Percentiles rank a stretch among this genome's conserved stretches.
Evolutionary conservation across 23 red algal species (phyloP).

Genomic region (Gracilaria domingensis): DNA sequence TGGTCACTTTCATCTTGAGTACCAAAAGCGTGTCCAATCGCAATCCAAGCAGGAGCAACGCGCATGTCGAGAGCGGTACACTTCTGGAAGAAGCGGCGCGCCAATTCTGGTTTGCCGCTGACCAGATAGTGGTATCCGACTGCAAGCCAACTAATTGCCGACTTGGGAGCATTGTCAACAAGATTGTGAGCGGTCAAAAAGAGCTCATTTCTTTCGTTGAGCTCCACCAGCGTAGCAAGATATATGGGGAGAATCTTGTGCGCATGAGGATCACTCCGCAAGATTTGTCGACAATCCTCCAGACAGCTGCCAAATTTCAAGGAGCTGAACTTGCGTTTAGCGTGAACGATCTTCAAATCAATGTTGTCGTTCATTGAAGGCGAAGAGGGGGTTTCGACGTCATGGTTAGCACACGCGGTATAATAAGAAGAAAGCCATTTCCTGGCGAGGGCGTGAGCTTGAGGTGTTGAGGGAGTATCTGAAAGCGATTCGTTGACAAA

Average conservation of each 20-base stretch:
- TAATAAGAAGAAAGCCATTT: conserved; percentile 62
- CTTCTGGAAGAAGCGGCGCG: conserved; percentile 87
- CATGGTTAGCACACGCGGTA: conserved; percentile 23
- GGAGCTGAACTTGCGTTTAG: conserved; percentile 25
- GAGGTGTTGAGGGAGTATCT: background rate
- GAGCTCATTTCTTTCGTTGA: conserved; percentile 60
- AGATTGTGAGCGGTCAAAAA: conserved; percentile 85
- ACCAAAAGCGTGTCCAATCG: conserved; percentile 90
- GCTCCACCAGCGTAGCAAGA: conserved; percentile 72
- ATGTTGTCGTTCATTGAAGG: conserved; percentile 12
- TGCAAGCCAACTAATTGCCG: conserved; percentile 75
- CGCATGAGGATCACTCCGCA: conserved; percentile 45
- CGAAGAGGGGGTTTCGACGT: conserved; percentile 16
- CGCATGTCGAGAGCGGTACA: conserved; percentile 79
- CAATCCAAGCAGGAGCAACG: conserved; percentile 83
- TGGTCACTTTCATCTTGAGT: conserved; percentile 92
- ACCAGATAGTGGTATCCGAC: conserved; percentile 90
- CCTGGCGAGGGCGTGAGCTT: conserved; percentile 23
- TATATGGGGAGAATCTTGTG: conserved; percentile 44
- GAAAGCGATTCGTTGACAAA: conserved; percentile 45
- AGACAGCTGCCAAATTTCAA: conserved; percentile 46
- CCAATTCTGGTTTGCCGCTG: conserved; percentile 68
- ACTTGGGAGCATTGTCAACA: conserved; percentile 70
- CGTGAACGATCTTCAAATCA: conserved; percentile 27
- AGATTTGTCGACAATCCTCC: conserved; percentile 16